A percentile compares a stretch with the other conserved stretches of the same genome.
Evolutionary conservation across 805 yeast genomes (phyloP).

Genomic region (Kazachstania viticola): DNA sequence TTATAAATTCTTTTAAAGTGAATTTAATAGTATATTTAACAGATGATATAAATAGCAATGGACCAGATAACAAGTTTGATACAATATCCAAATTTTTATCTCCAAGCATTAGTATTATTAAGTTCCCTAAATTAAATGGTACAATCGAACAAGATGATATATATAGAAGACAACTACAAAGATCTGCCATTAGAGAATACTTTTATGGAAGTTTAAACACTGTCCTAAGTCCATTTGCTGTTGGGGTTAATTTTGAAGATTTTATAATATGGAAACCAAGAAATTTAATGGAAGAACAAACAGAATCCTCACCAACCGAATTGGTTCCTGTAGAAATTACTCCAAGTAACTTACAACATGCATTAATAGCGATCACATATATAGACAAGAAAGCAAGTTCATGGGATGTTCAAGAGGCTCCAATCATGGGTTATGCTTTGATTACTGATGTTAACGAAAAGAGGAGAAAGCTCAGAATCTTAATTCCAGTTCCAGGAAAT

Average conservation of each 20-base stretch:
- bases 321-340: slow-evolving; percentile 33
- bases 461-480: slow-evolving; percentile 52
- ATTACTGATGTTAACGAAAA: slow-evolving; percentile 62
- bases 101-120: slow-evolving; percentile 29
- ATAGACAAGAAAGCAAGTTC: slow-evolving; percentile 37
- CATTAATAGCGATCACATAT: slow-evolving; percentile 55
- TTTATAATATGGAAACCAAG: slow-evolving; percentile 51
- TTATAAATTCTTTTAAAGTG: slow-evolving; percentile 13
- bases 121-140: slow-evolving; percentile 65
- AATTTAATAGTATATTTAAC: slow-evolving; percentile 15
- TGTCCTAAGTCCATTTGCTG: slow-evolving; percentile 74
- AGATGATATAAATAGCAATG: slow-evolving; percentile 4
- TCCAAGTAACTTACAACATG: slow-evolving; percentile 54
- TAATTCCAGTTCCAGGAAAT: slow-evolving; percentile 81
- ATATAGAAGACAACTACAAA: slow-evolving; percentile 60
- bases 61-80: slow-evolving; percentile 8
- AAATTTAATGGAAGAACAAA: slow-evolving; percentile 17
- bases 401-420: slow-evolving; percentile 38
- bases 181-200: slow-evolving; percentile 70
- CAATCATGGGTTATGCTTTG: slow-evolving; percentile 72
- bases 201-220: slow-evolving; percentile 68
- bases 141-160: slow-evolving; percentile 63
- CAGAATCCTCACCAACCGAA: slow-evolving; percentile 14
- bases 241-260: slow-evolving; percentile 56
- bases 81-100: slow-evolving; percentile 7